phyloP scores from a whole-genome alignment of 2,329 filamentous ascomycete species.

The Ascochyta clinopodiicola region DNA sequence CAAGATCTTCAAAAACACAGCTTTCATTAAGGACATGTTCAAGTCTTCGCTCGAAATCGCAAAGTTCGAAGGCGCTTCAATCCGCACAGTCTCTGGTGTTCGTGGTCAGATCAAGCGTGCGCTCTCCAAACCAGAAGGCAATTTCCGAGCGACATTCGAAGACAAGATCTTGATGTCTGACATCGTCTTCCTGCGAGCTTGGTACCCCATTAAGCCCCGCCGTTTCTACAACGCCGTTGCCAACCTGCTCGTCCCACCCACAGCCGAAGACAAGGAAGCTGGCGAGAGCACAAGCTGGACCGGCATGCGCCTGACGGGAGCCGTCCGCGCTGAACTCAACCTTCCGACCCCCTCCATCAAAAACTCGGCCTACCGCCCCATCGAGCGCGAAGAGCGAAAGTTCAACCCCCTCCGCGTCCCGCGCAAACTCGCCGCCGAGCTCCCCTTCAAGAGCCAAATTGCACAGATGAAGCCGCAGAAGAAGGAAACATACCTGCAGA shows the following conservation, averaged over 20 bases:
- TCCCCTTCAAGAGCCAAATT: conserved; percentile 94
- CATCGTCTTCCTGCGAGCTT: conserved; percentile 93
- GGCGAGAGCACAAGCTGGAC: conserved; percentile 68
- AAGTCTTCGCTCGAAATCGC: conserved; percentile 89
- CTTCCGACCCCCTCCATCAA: conserved; percentile 79
- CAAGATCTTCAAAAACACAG: conserved; percentile 99
- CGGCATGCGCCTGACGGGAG: conserved; percentile 91
- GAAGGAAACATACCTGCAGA: conserved; percentile 88
- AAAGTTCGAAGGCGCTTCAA: conserved; percentile 95
- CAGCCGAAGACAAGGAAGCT: conserved; percentile 30
- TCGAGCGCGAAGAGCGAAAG: conserved; percentile 59
- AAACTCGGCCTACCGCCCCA: conserved; percentile 81
- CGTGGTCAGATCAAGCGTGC: conserved; percentile 97
- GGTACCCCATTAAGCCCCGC: conserved; percentile 95
- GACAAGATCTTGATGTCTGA: conserved; percentile 98
- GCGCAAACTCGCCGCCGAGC: conserved; percentile 76
- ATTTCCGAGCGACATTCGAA: conserved; percentile 96
- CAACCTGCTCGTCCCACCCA: conserved; percentile 75
- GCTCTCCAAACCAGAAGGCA: conserved; percentile 88
- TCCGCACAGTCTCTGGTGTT: conserved; percentile 95
- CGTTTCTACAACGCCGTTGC: conserved; percentile 97
- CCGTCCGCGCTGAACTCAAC: conserved; percentile 79
- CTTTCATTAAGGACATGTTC: conserved; percentile 99
- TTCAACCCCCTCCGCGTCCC: conserved; percentile 74
- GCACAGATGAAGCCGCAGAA: conserved; percentile 79